Base-by-base conservation (phyloP, 1,284 basidiomycete species). In the Trichosporon sp. region DNA sequence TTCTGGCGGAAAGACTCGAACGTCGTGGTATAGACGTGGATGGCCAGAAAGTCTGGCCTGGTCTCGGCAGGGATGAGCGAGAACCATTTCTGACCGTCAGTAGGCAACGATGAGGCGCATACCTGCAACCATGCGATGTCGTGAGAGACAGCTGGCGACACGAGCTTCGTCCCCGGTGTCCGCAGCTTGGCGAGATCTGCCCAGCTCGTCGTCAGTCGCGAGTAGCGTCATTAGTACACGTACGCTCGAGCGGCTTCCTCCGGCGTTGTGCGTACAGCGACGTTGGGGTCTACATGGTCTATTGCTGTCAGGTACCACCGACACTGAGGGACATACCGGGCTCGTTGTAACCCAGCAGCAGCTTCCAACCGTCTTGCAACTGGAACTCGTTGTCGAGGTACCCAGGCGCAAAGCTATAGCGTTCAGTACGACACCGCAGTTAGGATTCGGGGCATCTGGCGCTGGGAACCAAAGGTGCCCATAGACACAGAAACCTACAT, bases 1-100 rank as follows among this genome's bases (percentile, higher is more conserved):
- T 64, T 72, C 12, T 18, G 13, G 11, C 68, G 67, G 71, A 82
- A 79, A 44, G 64, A 68, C 1, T 81, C 80, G 64, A 82, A 78
- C 18, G 79, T 79, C 3, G 79, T 81, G 2, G 79, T 82, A 70
- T 82, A 82, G 51, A 82, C 70, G 64, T 82, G 79, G 0, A 80
- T 72, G 4, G 78, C 77, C 4, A 82, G 73, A 56, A 74, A 74
- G 64, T 79, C 75, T 0, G 80, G 80, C 64, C 65, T 72, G 0
- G 76, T 69, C 3, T 72, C 68, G 0, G 62, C 62, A 0, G 76
- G 76, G 18, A 82, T 72, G 13, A 74, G 68, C 3, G 47, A 42
- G 66, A 72, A 72, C 68, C 68, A 72, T 23, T 77, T 71, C 78
- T 72, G 65, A 1, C 5, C 8, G 34, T 65, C 29, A 60, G 69